A percentile compares a stretch with the other conserved stretches of the same genome.
phyloP scores from a whole-genome alignment of 2,329 filamentous ascomycete genomes.

The Botryosphaeria agaves region DNA sequence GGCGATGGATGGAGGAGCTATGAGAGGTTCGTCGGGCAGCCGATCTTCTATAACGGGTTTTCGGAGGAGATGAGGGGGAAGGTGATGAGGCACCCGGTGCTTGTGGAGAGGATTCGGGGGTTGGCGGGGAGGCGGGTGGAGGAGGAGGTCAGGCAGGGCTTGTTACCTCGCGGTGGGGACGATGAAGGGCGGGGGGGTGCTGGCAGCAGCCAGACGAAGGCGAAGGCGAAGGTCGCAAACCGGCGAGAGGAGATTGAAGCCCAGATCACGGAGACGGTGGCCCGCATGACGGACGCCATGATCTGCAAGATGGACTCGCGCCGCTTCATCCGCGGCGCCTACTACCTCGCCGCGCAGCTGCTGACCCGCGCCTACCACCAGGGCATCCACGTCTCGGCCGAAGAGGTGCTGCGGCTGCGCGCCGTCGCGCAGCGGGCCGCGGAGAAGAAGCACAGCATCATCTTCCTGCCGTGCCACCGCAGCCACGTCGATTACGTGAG shows the following conservation, averaged over 20 bases:
- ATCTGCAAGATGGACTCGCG: slow-evolving; percentile 99
- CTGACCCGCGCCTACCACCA: slow-evolving; percentile 90
- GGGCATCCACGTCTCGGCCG: slow-evolving; percentile 86
- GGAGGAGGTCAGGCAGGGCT: slow-evolving; percentile 60
- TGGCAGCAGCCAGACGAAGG: slow-evolving; percentile 19
- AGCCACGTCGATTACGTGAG: slow-evolving; percentile 96
- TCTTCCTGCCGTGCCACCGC: slow-evolving; percentile 87
- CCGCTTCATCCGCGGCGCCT: slow-evolving; percentile 76
- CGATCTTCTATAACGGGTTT: slow-evolving; percentile 85
- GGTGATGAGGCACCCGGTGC: slow-evolving; percentile 57
- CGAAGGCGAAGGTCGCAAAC: slow-evolving; percentile 42
- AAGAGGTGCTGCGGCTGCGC: slow-evolving; percentile 72
- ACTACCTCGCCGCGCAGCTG: slow-evolving; percentile 76
- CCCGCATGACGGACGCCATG: slow-evolving; percentile 83
- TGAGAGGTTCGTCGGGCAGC: slow-evolving; percentile 76
- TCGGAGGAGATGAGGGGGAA: slow-evolving; percentile 71
- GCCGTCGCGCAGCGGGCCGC: slow-evolving; percentile 69
- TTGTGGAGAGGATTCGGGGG: slow-evolving; percentile 57
- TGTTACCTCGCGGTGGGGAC: slow-evolving; percentile 40
- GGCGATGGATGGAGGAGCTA: slow-evolving; percentile 93
- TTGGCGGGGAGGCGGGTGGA: slow-evolving; percentile 58
- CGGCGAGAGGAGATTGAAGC: slow-evolving; percentile 55
- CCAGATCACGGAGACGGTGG: slow-evolving; percentile 63
- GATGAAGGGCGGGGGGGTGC: slow-evolving; percentile 30
- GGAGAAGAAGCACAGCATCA: slow-evolving; percentile 81